Base-by-base conservation (phyloP, 495 filamentous ascomycete genomes). In the Filosporella fistucella region DNA sequence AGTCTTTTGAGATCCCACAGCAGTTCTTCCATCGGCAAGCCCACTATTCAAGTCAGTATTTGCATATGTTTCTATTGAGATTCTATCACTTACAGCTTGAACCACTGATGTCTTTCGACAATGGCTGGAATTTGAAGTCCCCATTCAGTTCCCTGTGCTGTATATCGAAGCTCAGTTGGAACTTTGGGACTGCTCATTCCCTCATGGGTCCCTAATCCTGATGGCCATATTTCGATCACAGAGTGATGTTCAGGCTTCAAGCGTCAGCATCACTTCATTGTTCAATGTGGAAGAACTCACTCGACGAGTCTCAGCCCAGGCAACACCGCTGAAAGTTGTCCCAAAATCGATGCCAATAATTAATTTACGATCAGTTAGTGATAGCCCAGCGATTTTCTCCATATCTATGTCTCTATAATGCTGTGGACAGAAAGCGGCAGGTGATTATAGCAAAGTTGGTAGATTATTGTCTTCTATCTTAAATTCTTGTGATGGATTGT, bases 21-120 rank as follows among this genome's bases (percentile, higher is more conserved):
- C 14, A 12, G 3, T 18, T 68, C 51, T 56, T 69, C 30, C 16
- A 51, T 45, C 42, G 17, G 22, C 14, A 30, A 54, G 29, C 25
- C 58, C 49, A 28, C 30, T 18, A 35, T 51, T 38, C 20, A 30
- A n/a, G 28, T 30, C 28, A 30, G 8, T 30, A 30, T 30, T 30
- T n/a, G 8, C 28, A 30, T 30, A 30, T 8, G 8, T 30, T 30
- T 30, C 28, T 30, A 8, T 30, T 30, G n/a, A 30, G 8, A 30
- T 56, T 49, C n/a, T n/a, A n/a, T n/a, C 18, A 67, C 64, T 37
- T 57, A 68, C 49, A 80, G 68, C 55, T 81, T 81, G 59, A 82
- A 72, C 70, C 74, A 80, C 45, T 78, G 65, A 24, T 72, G 54
- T 20, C 69, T 56, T 29, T 67, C 59, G 30, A 60, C 66, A 0